These are phyloP conservation scores for Macrolepiota dolichaula DNA, from an alignment of 768 basidiomycete genomes.

Conservation along the genomic window DNA sequence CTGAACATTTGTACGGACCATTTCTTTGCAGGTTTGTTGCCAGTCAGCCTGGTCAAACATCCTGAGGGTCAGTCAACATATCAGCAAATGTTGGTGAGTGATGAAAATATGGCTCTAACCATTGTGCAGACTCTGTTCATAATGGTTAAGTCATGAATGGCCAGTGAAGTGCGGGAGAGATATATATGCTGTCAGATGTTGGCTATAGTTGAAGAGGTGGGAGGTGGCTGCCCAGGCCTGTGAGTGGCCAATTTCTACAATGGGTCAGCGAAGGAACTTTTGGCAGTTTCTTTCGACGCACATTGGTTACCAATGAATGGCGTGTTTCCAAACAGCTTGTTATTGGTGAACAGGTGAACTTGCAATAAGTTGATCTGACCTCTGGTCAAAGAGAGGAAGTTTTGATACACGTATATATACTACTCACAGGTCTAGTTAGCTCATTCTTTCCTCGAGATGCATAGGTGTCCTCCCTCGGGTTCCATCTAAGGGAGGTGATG, in stretches of 20 bases:
- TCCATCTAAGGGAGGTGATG: neutral
- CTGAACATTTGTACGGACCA: slow-evolving; percentile 61
- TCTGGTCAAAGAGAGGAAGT: neutral
- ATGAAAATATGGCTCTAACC: neutral
- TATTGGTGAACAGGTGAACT: neutral
- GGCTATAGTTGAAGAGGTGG: no score
- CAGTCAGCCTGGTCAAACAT: slow-evolving; percentile 75
- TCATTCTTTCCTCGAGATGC: neutral
- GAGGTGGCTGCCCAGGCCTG: no score
- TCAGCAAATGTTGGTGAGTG: slow-evolving; percentile 68
- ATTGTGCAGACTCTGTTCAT: neutral
- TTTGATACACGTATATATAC: neutral
- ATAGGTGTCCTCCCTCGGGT: neutral
- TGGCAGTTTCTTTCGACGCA: neutral
- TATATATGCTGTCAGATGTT: no score
- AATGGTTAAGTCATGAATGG: no score
- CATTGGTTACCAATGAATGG: neutral
- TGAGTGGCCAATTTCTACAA: no score
- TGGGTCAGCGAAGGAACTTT: neutral
- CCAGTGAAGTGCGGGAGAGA: no score
- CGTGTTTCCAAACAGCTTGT: neutral
- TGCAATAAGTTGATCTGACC: neutral
- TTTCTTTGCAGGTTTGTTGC: slow-evolving; percentile 81
- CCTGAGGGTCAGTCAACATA: slow-evolving; percentile 81
- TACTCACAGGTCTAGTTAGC: neutral